These are phyloP conservation scores for Boechera stricta DNA, from an alignment of 345 rosid species.

Conservation along the genomic window DNA sequence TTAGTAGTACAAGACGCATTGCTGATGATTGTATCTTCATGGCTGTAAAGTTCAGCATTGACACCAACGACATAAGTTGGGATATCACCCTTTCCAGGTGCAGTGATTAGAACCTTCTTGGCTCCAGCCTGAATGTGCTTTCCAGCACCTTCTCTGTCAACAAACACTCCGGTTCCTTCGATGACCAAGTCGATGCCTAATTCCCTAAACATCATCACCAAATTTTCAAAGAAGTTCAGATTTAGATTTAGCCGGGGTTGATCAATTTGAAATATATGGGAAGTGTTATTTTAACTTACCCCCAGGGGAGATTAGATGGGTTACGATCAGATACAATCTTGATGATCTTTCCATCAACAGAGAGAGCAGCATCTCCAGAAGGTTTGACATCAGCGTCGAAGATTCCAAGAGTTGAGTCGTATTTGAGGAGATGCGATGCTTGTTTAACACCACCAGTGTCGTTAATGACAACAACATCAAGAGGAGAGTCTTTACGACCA, in stretches of 20 bases:
- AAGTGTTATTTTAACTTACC: conserved; percentile 51
- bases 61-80: conserved; percentile 97
- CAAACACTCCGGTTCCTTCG: conserved; percentile 97
- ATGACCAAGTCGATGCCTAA: conserved; percentile 85
- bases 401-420: conserved; percentile 94
- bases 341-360: conserved; percentile 98
- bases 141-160: conserved; percentile 95
- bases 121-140: conserved; percentile 95
- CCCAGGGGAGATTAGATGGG: conserved; percentile 84
- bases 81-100: conserved; percentile 98
- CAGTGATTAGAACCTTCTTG: conserved; percentile 94
- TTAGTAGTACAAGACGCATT: conserved; percentile 99
- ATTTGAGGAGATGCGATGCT: conserved; percentile 96
- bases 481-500: conserved; percentile 90
- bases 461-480: conserved; percentile 83
- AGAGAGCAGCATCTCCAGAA: conserved; percentile 73
- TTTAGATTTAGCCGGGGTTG: not conserved
- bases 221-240: not conserved
- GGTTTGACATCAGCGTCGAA: conserved; percentile 95
- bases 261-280: not conserved
- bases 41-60: conserved; percentile 79
- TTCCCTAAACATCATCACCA: conserved; percentile 58
- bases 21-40: conserved; percentile 83
- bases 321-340: conserved; percentile 83
- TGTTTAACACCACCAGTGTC: conserved; percentile 96